A percentile compares a stretch with the other conserved stretches of the same genome.
phyloP scores from a whole-genome alignment of 2,329 filamentous ascomycete genomes.

The Clonostachys byssicola region DNA sequence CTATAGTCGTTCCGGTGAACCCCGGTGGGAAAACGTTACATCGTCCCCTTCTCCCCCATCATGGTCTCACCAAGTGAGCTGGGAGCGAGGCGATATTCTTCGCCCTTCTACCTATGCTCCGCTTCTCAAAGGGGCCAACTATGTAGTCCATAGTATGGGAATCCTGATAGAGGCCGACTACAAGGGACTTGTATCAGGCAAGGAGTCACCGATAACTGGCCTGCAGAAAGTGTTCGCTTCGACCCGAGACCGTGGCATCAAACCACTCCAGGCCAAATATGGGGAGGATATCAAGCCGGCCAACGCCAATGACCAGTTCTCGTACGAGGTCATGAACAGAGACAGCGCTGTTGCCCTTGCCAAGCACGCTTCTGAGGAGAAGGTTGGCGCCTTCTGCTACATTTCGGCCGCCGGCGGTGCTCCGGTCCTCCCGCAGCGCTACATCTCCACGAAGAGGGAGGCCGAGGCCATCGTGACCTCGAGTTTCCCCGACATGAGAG shows the following conservation, averaged over 20 bases:
- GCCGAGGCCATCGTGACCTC: slow-evolving; percentile 74
- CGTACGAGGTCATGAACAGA: slow-evolving; percentile 96
- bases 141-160: slow-evolving; percentile 91
- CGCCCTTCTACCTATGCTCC: slow-evolving; percentile 74
- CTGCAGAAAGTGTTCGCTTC: slow-evolving; percentile 74
- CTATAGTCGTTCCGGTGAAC: slow-evolving; percentile 80
- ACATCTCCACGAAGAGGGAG: slow-evolving; percentile 88
- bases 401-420: slow-evolving; percentile 86
- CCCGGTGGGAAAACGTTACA: slow-evolving; percentile 78
- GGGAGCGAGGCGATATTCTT: slow-evolving; percentile 87
- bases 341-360: slow-evolving; percentile 83
- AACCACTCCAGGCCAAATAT: slow-evolving; percentile 62
- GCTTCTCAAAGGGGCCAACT: slow-evolving; percentile 72
- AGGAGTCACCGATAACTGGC: slow-evolving; percentile 75
- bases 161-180: slow-evolving; percentile 97
- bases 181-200: slow-evolving; percentile 83
- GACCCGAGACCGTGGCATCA: slow-evolving; percentile 57
- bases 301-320: slow-evolving; percentile 71
- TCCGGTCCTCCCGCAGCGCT: slow-evolving; percentile 77
- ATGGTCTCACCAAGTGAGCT: slow-evolving; percentile 80
- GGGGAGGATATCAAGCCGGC: slow-evolving; percentile 60
- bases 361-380: slow-evolving; percentile 63
- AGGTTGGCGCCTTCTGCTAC: slow-evolving; percentile 73
- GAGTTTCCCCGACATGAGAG: slow-evolving; percentile 71
- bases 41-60: slow-evolving; percentile 64